Evolutionary conservation across 1,284 basidiomycete genomes (phyloP).

Genomic region (Sanghuangporus sanghuang): DNA sequence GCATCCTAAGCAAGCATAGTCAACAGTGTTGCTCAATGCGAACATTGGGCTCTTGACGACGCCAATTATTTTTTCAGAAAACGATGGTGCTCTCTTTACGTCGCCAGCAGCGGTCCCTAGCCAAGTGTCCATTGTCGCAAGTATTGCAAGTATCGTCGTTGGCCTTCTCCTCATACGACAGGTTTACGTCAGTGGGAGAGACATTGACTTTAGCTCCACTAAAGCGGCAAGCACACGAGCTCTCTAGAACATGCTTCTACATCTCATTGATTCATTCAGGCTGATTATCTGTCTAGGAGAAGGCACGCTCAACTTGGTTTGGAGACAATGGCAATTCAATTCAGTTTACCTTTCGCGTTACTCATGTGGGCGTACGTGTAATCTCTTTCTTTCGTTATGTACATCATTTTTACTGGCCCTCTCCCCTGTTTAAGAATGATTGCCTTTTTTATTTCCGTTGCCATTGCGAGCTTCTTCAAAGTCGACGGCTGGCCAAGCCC

Average conservation of each 20-base stretch:
- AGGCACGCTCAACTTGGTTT: slow-evolving; percentile 27
- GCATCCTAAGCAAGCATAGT: slow-evolving; percentile 23
- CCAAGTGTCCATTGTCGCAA: slow-evolving; percentile 37
- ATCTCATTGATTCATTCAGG: background rate
- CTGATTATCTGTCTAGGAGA: slow-evolving; percentile 24
- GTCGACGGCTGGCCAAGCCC: background rate
- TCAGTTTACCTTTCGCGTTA: slow-evolving; percentile 25
- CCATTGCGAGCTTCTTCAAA: slow-evolving; percentile 6
- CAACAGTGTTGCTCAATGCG: slow-evolving; percentile 38
- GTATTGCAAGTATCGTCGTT: slow-evolving; percentile 43
- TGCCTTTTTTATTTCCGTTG: slow-evolving; percentile 8
- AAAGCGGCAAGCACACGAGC: too few species aligned
- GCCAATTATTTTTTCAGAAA: slow-evolving; percentile 32
- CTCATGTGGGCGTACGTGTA: slow-evolving; percentile 25
- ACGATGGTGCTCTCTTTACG: slow-evolving; percentile 10
- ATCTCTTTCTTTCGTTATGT: background rate
- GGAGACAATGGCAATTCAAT: slow-evolving; percentile 29
- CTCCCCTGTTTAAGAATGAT: slow-evolving; percentile 1
- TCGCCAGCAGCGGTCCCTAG: slow-evolving; percentile 30
- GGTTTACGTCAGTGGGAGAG: slow-evolving; percentile 27
- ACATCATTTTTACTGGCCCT: background rate
- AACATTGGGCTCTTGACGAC: slow-evolving; percentile 43
- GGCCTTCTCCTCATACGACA: slow-evolving; percentile 40
- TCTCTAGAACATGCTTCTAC: too few species aligned
- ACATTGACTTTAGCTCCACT: background rate